These are phyloP conservation scores for Paecilomyces variotii DNA, from an alignment of 2,329 filamentous ascomycete species.

Conservation along the genomic window DNA sequence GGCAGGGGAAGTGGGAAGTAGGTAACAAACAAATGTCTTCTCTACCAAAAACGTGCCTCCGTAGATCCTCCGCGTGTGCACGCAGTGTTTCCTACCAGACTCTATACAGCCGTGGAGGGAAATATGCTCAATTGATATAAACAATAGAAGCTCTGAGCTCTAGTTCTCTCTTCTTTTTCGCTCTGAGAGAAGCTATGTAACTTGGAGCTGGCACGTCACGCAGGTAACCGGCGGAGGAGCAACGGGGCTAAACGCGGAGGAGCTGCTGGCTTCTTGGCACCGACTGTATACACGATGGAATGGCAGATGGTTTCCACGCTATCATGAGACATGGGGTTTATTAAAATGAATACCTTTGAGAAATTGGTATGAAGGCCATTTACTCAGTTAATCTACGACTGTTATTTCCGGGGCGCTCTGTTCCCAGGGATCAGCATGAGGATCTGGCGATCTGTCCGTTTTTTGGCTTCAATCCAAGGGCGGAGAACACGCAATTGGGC, in stretches of 20 bases:
- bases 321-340: background rate
- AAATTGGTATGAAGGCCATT: background rate
- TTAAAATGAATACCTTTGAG: background rate
- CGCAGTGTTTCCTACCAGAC: background rate
- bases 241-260: background rate
- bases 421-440: background rate
- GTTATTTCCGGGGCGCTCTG: background rate
- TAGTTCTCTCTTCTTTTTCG: background rate
- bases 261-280: background rate
- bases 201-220: background rate
- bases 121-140: background rate
- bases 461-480: background rate
- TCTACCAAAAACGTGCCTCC: background rate
- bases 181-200: background rate
- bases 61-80: background rate
- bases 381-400: background rate
- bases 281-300: background rate
- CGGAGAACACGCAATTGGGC: background rate
- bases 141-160: background rate
- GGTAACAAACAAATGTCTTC: background rate
- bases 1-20: background rate
- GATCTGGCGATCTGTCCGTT: constrained; percentile 1
- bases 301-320: background rate
- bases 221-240: background rate
- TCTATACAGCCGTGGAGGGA: background rate